These are phyloP conservation scores for Taxillus chinensis DNA, from an alignment of 164 flowering plant genomes.

Conservation along the genomic window DNA sequence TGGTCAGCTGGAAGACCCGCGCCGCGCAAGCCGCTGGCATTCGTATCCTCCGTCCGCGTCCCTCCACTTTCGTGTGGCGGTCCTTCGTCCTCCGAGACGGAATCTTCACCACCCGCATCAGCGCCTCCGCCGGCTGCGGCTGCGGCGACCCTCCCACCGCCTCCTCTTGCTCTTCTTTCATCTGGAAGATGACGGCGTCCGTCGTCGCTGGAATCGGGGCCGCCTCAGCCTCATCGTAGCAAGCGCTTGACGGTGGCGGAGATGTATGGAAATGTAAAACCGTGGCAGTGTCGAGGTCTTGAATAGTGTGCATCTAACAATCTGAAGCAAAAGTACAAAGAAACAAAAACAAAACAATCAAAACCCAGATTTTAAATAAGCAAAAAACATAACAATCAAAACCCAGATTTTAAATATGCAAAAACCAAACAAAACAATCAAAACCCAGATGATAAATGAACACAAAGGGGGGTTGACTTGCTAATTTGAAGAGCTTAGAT, in stretches of 20 bases:
- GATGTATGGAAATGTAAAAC: not conserved
- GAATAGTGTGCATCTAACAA: not conserved
- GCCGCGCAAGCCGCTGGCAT: conserved; percentile 45
- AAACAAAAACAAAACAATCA: no score
- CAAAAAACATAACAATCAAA: no score
- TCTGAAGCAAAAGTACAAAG: not conserved
- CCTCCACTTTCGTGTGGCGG: conserved; percentile 25
- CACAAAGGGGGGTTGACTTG: no score
- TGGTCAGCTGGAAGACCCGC: conserved; percentile 35
- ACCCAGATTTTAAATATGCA: no score
- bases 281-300: not conserved
- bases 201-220: no score
- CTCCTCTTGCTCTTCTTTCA: not conserved
- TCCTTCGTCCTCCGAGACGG: not conserved
- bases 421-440: no score
- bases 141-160: not conserved
- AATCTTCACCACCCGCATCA: not conserved
- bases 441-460: no score
- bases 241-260: not conserved
- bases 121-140: not conserved
- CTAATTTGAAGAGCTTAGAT: no score
- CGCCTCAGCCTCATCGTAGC: not conserved
- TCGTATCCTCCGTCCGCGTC: conserved; percentile 44
- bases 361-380: no score
- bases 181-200: not conserved